Percentiles rank a stretch among this genome's conserved stretches.
Evolutionary conservation across 352 stramenopile genomes (phyloP).

Genomic region (Globisporangium alternatum): DNA sequence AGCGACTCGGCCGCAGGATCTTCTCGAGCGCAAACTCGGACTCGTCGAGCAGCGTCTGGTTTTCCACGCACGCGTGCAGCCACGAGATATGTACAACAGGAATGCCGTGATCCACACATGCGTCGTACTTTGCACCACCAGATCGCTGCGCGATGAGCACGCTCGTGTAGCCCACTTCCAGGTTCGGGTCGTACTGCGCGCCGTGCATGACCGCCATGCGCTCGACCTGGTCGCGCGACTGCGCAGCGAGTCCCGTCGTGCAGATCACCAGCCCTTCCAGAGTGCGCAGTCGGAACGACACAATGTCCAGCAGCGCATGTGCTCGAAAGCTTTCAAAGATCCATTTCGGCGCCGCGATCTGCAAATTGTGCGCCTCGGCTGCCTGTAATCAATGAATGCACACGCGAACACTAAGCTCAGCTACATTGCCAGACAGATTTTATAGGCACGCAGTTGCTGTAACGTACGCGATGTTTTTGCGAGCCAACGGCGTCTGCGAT

Average conservation of each 20-base stretch:
- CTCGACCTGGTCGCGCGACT: constrained; percentile 53
- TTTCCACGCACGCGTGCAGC: constrained; percentile 66
- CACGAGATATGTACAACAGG: constrained; percentile 69
- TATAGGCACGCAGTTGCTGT: neutral
- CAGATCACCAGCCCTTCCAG: constrained; percentile 68
- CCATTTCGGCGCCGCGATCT: constrained; percentile 50
- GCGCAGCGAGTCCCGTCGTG: constrained; percentile 53
- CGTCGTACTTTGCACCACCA: constrained; percentile 64
- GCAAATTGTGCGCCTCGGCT: constrained; percentile 40
- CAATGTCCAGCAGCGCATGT: constrained; percentile 36
- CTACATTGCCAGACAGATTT: neutral
- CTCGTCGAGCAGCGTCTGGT: constrained; percentile 40
- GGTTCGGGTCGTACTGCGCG: constrained; percentile 50
- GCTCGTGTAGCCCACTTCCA: constrained; percentile 58
- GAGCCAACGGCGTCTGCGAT: constrained; percentile 61
- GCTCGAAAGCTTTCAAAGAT: constrained; percentile 66
- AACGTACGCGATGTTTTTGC: constrained; percentile 54
- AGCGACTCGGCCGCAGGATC: constrained; percentile 28
- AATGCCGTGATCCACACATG: constrained; percentile 49
- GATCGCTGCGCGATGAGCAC: constrained; percentile 60
- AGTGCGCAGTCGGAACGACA: constrained; percentile 31
- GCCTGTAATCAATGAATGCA: constrained; percentile 21
- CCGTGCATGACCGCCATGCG: constrained; percentile 37
- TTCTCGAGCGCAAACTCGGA: constrained; percentile 41
- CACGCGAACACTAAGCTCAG: neutral